Evolutionary conservation across 805 yeast species (phyloP).

Genomic region (Candida boidinii): DNA sequence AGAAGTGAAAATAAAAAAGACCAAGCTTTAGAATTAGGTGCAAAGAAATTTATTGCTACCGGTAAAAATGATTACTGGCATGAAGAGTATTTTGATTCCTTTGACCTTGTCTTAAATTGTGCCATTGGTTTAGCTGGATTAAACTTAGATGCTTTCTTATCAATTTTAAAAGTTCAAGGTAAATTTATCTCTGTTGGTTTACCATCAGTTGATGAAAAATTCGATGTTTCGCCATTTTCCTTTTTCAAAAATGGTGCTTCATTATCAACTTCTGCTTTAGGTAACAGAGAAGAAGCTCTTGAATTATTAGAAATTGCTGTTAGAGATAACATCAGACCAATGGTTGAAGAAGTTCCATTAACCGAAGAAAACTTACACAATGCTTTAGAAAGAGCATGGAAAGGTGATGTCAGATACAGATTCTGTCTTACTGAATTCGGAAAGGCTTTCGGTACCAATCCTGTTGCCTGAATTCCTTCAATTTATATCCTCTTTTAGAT

Average conservation of each 20-base stretch:
- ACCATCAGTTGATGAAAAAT: slow-evolving; percentile 31
- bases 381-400: slow-evolving; percentile 36
- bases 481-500: not conserved
- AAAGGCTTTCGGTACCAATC: slow-evolving; percentile 29
- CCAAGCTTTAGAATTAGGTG: slow-evolving; percentile 32
- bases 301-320: slow-evolving; percentile 39
- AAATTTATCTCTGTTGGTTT: slow-evolving; percentile 41
- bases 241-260: slow-evolving; percentile 39
- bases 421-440: slow-evolving; percentile 40
- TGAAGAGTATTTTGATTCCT: slow-evolving; percentile 20
- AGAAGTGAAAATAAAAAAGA: slow-evolving; percentile 31
- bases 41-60: slow-evolving; percentile 37
- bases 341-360: slow-evolving; percentile 43
- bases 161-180: slow-evolving; percentile 27
- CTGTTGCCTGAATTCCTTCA: too few relatives aligned
- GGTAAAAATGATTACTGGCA: slow-evolving; percentile 35
- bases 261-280: slow-evolving; percentile 37
- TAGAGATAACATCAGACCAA: slow-evolving; percentile 35
- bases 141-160: slow-evolving; percentile 26
- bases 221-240: slow-evolving; percentile 38
- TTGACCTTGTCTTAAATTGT: slow-evolving; percentile 34
- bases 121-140: slow-evolving; percentile 31
- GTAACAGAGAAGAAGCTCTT: slow-evolving; percentile 37
- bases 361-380: slow-evolving; percentile 31
- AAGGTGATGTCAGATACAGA: slow-evolving; percentile 45